Base-by-base conservation (phyloP, 2,329 filamentous ascomycete species). In the Teratosphaeria gauchensis region DNA sequence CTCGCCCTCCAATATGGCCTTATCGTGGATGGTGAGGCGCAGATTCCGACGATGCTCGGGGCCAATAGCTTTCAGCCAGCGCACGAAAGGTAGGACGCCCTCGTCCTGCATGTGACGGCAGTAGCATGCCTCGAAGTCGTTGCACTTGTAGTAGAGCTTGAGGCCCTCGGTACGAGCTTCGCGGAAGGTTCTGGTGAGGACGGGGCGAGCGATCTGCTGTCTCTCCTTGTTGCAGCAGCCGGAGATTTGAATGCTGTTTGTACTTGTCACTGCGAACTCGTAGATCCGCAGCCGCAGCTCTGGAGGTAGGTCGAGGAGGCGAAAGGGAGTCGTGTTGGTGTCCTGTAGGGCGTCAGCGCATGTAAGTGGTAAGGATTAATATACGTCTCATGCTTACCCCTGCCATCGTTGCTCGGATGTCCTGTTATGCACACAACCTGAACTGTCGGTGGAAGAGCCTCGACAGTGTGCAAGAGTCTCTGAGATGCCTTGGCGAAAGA, bases 261-360 rank as follows among this genome's bases (percentile, higher is more conserved):
- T 57, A 56, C 28, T 81, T 79, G 30, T 78, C 76, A 54, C 77
- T 72, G 62, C 90, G 87, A 62, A 85, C 48, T 77, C 79, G 69
- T 90, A 91, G 14, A 91, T 81, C 65, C 84, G 82, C 60, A 87
- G 76, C 6, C 88, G 84, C 32, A 91, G 72, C 68, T 91, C 88
- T 0, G 82, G 79, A 0, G 88, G 87, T 0, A 92, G 75, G 32
- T 81, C 76, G 59, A 90, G 78, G 70, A 91, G 88, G 6, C 76
- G 81, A 57, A 89, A 89, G 2, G 16, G 11, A 19, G 11, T n/a
- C 38, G 16, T 46, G 4, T 46, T n/a, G 38, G 12, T 16, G 6
- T 46, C 12, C 38, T 46, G 16, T 19, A 6, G 5, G 16, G 2
- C 1, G 11, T 46, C 12, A 46, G 38, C 38, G 11, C 38, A 46